These are phyloP conservation scores for Aspergillus fructus DNA, from an alignment of 2,329 filamentous ascomycete genomes.

Conservation along the genomic window DNA sequence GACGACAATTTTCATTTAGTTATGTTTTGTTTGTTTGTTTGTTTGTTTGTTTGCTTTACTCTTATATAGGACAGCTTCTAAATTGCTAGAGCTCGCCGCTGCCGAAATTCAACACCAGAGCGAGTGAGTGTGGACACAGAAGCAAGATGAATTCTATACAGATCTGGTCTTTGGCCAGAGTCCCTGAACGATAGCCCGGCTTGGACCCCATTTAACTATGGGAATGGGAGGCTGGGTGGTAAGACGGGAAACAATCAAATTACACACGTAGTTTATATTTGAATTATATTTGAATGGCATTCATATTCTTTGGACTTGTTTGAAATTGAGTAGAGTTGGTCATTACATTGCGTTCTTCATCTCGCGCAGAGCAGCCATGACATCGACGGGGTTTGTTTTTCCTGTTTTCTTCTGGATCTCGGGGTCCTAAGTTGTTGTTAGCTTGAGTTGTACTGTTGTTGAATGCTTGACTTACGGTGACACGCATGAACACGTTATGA, in stretches of 20 bases:
- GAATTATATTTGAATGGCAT: background rate
- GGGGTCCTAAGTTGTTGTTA: conserved; percentile 60
- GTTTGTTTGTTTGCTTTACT: background rate
- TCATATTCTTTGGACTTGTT: background rate
- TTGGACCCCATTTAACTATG: conserved; percentile 49
- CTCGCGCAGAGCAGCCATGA: conserved; percentile 82
- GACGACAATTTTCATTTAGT: background rate
- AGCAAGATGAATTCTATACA: conserved; percentile 50
- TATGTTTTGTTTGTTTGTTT: background rate
- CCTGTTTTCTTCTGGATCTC: conserved; percentile 81
- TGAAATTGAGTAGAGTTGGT: background rate
- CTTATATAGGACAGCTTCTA: conserved; percentile 39
- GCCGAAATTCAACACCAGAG: conserved; percentile 48
- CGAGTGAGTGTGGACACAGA: conserved; percentile 58
- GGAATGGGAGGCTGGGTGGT: conserved; percentile 43
- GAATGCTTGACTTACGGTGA: conserved; percentile 59
- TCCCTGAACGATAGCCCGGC: conserved; percentile 39
- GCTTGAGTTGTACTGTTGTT: background rate
- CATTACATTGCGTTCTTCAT: conserved; percentile 66
- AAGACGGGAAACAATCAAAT: conserved; percentile 41
- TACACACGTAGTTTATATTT: background rate
- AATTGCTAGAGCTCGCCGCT: conserved; percentile 59
- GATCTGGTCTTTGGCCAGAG: conserved; percentile 26
- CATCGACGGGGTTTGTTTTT: conserved; percentile 73
- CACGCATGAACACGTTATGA: conserved; percentile 96